These are phyloP conservation scores for Glarea lozoyensis DNA, from an alignment of 495 filamentous ascomycete species.

Conservation along the genomic window DNA sequence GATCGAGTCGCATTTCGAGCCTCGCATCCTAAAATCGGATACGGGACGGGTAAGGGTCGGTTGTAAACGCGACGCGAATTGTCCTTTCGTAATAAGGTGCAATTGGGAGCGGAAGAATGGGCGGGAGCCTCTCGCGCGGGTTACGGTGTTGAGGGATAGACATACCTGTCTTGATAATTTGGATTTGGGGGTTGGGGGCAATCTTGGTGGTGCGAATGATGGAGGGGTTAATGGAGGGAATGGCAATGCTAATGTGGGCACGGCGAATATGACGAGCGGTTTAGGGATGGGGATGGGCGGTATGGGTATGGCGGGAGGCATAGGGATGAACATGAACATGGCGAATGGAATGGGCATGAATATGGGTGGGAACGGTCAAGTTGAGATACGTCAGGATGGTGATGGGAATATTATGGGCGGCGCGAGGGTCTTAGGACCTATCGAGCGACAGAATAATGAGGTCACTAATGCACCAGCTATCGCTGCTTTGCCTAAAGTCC, in stretches of 20 bases:
- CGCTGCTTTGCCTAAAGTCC: constrained; percentile 19
- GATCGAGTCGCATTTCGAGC: constrained; percentile 32
- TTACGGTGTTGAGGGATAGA: constrained; percentile 28
- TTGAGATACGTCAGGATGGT: constrained; percentile 21
- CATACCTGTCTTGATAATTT: constrained; percentile 27
- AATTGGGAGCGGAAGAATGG: constrained; percentile 29
- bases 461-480: constrained; percentile 2
- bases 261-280: not conserved
- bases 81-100: constrained; percentile 29
- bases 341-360: constrained; percentile 1
- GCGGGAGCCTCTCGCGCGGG: constrained; percentile 22
- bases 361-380: constrained; percentile 3
- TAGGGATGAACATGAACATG: not conserved
- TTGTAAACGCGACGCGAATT: constrained; percentile 27
- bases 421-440: constrained; percentile 17
- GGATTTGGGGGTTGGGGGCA: constrained; percentile 9
- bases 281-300: not conserved
- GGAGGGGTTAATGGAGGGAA: constrained; percentile 1
- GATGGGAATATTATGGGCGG: constrained; percentile 21
- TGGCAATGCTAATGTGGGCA: not conserved
- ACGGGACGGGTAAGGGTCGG: constrained; percentile 30
- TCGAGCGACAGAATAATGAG: constrained; percentile 4
- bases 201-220: not conserved
- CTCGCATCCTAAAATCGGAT: constrained; percentile 31
- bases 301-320: not conserved